Evolutionary conservation across 306 rosid genomes (phyloP).

Genomic region (Fagus sylvatica): DNA sequence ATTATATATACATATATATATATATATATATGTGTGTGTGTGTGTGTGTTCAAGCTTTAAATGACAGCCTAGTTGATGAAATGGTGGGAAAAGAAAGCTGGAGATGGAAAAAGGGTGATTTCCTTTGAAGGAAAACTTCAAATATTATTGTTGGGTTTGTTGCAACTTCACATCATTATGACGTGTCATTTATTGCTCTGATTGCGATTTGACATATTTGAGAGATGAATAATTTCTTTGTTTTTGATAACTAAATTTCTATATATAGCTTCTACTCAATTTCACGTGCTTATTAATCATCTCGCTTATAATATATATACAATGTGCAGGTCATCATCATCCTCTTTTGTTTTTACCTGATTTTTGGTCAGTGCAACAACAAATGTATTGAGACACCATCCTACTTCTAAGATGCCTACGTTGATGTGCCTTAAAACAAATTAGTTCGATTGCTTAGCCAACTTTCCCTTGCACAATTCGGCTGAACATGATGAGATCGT

Average conservation of each 20-base stretch:
- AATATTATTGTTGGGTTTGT: slow-evolving; percentile 36
- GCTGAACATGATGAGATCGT: neutral
- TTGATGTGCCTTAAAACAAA: neutral
- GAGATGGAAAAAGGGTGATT: slow-evolving; percentile 26
- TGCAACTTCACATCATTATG: slow-evolving; percentile 49
- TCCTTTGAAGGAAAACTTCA: slow-evolving; percentile 57
- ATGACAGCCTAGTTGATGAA: neutral
- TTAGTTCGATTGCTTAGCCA: neutral
- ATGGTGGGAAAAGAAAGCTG: slow-evolving; percentile 8
- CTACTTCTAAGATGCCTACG: neutral
- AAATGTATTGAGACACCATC: neutral
- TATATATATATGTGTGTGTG: too few relatives aligned
- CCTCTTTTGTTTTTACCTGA: neutral
- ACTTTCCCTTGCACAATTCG: neutral
- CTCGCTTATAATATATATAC: neutral
- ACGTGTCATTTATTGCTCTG: slow-evolving; percentile 34
- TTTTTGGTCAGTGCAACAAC: too few relatives aligned
- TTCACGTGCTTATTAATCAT: slow-evolving; percentile 30
- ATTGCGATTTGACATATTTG: slow-evolving; percentile 14
- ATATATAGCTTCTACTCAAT: neutral
- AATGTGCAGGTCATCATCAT: neutral
- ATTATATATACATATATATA: too few relatives aligned
- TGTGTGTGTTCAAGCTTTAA: neutral
- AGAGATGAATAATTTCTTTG: neutral
- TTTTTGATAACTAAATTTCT: slow-evolving; percentile 20